Evolutionary conservation across 2,329 filamentous ascomycete species (phyloP), one percentile per base, ranked within the genome.

Genomic region (Fusarium mangiferae): DNA sequence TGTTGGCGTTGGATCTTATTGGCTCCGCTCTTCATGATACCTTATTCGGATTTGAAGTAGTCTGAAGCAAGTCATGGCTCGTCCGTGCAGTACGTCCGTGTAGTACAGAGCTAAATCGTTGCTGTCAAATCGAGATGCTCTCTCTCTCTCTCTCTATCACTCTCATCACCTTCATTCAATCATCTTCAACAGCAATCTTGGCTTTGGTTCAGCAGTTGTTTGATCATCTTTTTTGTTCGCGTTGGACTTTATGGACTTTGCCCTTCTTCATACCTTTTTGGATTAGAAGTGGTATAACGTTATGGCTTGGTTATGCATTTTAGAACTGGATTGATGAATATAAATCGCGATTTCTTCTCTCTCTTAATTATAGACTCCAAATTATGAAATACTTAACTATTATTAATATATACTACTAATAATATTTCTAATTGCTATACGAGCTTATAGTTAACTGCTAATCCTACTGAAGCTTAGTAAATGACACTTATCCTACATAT

Each of bases 301-400:
- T 14, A 46, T 46, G 18, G 12, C 44, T 46, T 3, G 18, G 13
- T 18, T 7, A 26, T 38, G 24, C n/a, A 22, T 4, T 28, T 38
- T 12, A 28, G 8, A n/a, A 28, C 3, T n/a, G 15, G 18, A n/a
- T 5, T 2, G 5, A 18, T 39, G 7, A 39, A 38, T 28, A 38
- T 3, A 39, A 9, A 5, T 28, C 10, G 24, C 35, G 10, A 39
- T 24, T 15, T 33, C 4, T 36, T 36, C 33, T 26, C 10, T 28
- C 9, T 38, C 20, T 28, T 5, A 39, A 18, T 12, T 5, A 28
- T 18, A 28, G 18, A 54, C 10, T 28, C 7, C 7, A 39, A 5
- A 26, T 1, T 13, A 7, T n/a, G 35, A 38, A 12, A 17, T 1
- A 7, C 2, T 12, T 26, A 22, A 11, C 20, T 1, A 13, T 28